These are phyloP conservation scores for Rhizopogon vinicolor DNA, from an alignment of 768 basidiomycete genomes.

Conservation along the genomic window DNA sequence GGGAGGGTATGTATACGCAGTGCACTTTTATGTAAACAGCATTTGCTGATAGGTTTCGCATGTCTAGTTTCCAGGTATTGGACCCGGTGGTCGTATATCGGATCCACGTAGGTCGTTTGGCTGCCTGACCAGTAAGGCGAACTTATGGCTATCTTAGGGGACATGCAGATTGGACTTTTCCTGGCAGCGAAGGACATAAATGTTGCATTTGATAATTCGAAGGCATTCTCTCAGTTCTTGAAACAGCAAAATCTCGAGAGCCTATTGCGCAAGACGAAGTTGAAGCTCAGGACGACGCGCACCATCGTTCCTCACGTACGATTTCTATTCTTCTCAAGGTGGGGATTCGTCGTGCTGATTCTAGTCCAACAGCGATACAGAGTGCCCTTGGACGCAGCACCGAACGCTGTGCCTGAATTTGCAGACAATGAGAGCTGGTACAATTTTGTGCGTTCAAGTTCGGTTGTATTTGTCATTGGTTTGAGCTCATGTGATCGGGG, in stretches of 20 bases:
- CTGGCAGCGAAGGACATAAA: conserved; percentile 11
- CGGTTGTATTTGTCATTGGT: background rate
- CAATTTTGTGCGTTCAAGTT: conserved; percentile 17
- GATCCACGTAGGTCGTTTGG: background rate
- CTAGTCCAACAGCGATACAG: conserved; percentile 25
- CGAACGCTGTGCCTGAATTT: conserved; percentile 29
- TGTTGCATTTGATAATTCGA: conserved; percentile 32
- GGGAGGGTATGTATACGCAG: conserved; percentile 10
- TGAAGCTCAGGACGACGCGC: conserved; percentile 19
- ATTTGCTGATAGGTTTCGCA: background rate
- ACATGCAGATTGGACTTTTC: background rate
- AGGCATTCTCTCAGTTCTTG: conserved; percentile 31
- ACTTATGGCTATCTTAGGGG: background rate
- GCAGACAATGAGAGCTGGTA: conserved; percentile 30
- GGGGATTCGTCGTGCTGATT: background rate
- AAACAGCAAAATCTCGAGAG: conserved; percentile 20
- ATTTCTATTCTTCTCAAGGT: conserved; percentile 1
- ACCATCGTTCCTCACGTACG: conserved; percentile 39
- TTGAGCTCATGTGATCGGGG: background rate
- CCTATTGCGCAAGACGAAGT: conserved; percentile 15
- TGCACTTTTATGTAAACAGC: background rate
- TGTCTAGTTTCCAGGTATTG: background rate
- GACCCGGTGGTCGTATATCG: conserved; percentile 2
- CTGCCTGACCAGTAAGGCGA: background rate
- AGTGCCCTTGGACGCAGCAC: conserved; percentile 20